Base-by-base conservation (phyloP, 2,329 filamentous ascomycete species). In the Aspergillus spinulosporus region DNA sequence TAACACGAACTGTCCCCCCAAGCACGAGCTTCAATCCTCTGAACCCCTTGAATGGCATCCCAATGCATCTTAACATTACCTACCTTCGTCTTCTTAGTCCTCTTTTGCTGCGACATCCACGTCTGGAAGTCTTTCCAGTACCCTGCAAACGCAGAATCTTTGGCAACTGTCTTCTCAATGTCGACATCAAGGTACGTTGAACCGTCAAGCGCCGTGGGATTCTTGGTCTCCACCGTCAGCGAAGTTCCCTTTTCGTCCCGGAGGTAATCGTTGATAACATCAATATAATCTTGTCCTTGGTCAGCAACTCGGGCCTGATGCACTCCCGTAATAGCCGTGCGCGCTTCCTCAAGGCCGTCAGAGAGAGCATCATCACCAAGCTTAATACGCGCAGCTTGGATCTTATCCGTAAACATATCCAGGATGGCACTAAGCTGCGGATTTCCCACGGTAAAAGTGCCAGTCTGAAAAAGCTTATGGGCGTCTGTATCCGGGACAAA, bases 91-190 rank as follows among this genome's bases (percentile, higher is more conserved):
- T 37, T 37, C 11, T 15, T 37, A 5, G 47, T 49, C 32, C 47
- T 37, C 32, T 49, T 49, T 26, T 49, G 47, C 47, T 37, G 11
- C 4, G 31, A 6, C 32, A 49, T 8, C 47, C 47, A 49, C 21
- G 21, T 21, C 15, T 49, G 47, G 47, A 49, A 49, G 31, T 49
- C 32, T 32, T 26, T 7, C 47, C 47, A 49, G 32, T 49, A 39
- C 31, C 12, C 47, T 6, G 47, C 32, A 28, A 49, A 49, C 8
- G n/a, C 12, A 7, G 32, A 37, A 37, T 49, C 47, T 26, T 37
- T 39, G 14, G 32, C 47, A 14, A 11, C 15, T 9, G 47, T 39
- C 47, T 37, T 39, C 9, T 12, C n/a, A 14, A 36, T 14, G 6
- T 11, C 26, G 26, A 29, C 21, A 36, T 15, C 34, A 11, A 21